A percentile compares a stretch with the other conserved stretches of the same genome.
phyloP scores from a whole-genome alignment of 1,284 basidiomycete genomes.

The Butyriboletus appendiculatus region DNA sequence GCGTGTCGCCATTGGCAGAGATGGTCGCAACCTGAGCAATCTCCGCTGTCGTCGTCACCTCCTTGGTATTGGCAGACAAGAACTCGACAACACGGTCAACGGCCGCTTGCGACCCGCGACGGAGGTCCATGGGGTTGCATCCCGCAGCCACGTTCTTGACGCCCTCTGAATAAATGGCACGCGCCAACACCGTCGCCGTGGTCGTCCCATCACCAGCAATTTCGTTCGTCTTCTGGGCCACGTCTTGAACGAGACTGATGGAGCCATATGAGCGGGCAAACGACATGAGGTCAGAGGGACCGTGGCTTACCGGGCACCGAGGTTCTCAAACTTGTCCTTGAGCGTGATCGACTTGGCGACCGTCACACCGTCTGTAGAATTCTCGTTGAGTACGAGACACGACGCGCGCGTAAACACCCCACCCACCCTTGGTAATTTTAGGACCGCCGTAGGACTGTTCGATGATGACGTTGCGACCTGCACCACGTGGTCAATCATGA shows the following conservation, averaged over 20 bases:
- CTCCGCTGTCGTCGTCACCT: slow-evolving; percentile 96
- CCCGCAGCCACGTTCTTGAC: slow-evolving; percentile 99
- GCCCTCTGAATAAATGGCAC: slow-evolving; percentile 97
- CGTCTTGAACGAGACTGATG: slow-evolving; percentile 87
- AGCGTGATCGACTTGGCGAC: slow-evolving; percentile 95
- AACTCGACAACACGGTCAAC: slow-evolving; percentile 95
- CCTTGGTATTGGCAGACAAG: slow-evolving; percentile 88
- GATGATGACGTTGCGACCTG: slow-evolving; percentile 97
- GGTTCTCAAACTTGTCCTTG: slow-evolving; percentile 99
- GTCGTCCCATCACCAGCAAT: slow-evolving; percentile 98
- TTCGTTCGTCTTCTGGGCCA: slow-evolving; percentile 97
- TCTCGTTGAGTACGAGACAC: neutral
- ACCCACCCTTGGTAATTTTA: slow-evolving; percentile 93
- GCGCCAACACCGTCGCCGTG: slow-evolving; percentile 95
- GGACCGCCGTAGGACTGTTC: slow-evolving; percentile 97
- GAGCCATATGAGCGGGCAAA: neutral
- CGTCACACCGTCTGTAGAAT: slow-evolving; percentile 85
- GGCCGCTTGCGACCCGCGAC: slow-evolving; percentile 93
- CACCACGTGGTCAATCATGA: slow-evolving; percentile 15
- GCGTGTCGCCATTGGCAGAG: slow-evolving; percentile 94
- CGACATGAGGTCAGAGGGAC: neutral
- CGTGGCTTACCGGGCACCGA: slow-evolving; percentile 86
- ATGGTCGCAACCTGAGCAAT: slow-evolving; percentile 99
- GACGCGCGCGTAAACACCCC: neutral
- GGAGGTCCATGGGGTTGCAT: slow-evolving; percentile 99